These are phyloP conservation scores for Artemisia argyi DNA, from an alignment of 129 eudicot species.

Conservation along the genomic window DNA sequence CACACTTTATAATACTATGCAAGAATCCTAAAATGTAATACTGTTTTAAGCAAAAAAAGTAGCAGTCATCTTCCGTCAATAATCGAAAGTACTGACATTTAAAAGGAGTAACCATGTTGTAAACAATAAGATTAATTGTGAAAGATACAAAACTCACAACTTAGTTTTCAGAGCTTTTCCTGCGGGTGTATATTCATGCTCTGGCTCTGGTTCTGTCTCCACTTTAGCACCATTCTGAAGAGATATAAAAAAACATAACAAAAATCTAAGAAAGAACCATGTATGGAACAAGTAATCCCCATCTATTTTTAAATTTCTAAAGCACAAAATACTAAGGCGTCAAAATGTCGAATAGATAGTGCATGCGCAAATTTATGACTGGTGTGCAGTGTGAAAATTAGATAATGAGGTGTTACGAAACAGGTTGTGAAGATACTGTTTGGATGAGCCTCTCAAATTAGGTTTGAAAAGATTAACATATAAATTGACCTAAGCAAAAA, in stretches of 20 bases:
- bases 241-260: neutral
- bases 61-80: too few species aligned
- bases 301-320: too few species aligned
- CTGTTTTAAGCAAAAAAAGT: too few species aligned
- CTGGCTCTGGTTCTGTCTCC: slow-evolving; percentile 66
- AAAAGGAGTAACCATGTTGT: too few species aligned
- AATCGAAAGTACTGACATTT: too few species aligned
- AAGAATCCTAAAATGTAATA: neutral
- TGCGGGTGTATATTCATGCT: slow-evolving; percentile 74
- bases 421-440: too few species aligned
- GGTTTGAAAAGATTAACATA: too few species aligned
- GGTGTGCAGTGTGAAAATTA: too few species aligned
- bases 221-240: slow-evolving; percentile 63
- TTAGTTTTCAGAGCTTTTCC: slow-evolving; percentile 81
- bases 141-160: slow-evolving; percentile 57
- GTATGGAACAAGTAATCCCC: neutral
- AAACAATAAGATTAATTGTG: neutral
- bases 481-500: too few species aligned
- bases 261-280: neutral
- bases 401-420: too few species aligned
- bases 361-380: slow-evolving; percentile 6
- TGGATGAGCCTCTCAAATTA: too few species aligned
- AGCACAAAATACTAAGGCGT: neutral
- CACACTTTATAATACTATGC: neutral
- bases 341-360: neutral